Conservation (phyloP, 768 basidiomycete genomes). For the Mycena rebaudengoi region DNA sequence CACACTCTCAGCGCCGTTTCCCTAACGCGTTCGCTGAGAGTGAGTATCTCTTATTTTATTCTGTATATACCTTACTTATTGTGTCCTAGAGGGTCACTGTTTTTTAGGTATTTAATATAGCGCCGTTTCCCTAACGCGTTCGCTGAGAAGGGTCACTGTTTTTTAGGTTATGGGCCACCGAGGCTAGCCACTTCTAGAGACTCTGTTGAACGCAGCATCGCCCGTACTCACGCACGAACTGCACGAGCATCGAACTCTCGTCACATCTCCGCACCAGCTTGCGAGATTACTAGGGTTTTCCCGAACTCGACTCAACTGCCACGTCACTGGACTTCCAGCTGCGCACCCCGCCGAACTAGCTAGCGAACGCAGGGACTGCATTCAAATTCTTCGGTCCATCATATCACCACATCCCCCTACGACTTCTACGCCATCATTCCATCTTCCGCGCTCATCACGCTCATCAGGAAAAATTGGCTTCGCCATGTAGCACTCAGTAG, state of each 20-base stretch:
- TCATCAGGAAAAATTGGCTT: too few species aligned
- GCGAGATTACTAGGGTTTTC: neutral
- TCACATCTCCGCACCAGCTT: neutral
- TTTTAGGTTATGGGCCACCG: constrained; percentile 6
- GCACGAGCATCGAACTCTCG: neutral
- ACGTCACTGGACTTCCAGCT: constrained; percentile 11
- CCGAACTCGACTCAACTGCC: constrained; percentile 14
- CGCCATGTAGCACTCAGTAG: too few species aligned
- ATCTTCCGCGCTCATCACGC: too few species aligned
- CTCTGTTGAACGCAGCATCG: constrained; percentile 9
- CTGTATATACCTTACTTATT: neutral
- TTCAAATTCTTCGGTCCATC: neutral
- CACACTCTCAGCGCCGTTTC: too few species aligned
- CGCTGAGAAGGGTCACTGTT: neutral
- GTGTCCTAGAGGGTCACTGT: neutral
- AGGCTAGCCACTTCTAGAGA: constrained; percentile 5
- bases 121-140: neutral
- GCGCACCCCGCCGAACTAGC: constrained; percentile 2
- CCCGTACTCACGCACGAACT: constrained; percentile 11
- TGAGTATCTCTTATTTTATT: neutral
- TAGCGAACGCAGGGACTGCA: neutral
- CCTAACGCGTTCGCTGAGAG: too few species aligned
- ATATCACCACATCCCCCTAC: neutral
- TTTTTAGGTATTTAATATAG: neutral
- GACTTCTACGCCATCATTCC: neutral